Evolutionary conservation across 148 eudicot genomes (phyloP), one percentile per base, ranked within the genome.

Genomic region (Vaccinium darrowii): DNA sequence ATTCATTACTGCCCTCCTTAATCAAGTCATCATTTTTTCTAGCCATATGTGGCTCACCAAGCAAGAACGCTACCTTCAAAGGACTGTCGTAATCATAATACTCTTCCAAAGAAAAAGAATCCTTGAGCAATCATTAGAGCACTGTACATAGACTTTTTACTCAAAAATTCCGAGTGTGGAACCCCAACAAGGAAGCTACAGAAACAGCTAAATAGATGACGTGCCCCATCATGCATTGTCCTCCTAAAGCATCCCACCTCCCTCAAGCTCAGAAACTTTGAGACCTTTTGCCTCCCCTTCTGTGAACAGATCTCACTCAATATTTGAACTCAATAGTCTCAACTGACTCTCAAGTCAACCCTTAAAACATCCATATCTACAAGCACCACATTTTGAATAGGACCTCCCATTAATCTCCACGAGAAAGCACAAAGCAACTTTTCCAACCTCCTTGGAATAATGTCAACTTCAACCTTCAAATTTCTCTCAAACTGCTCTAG

Each of bases 401-500:
- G 7, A 74, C 19, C 18, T 39, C 19, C 51, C 77, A 15, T 74
- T 16, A 1, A 23, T 3, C 11, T 39, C n/a, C 12, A 7, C 77
- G 0, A 74, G 50, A 33, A 74, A 74, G 7, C 50, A 36, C 50
- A 36, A 36, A 33, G 13, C 19, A 74, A 16, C 51, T 15, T 74
- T 74, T 36, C 77, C 77, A 36, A 39, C 18, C 50, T 74, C 77
- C 77, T 74, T 39, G 52, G 15, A 76, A 21, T 21, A n/a, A 21
- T 49, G 25, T 33, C 79, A 19, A 47, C 21, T 49, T 56, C 56
- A 43, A 43, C 79, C 56, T 49, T 43, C 79, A 74, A 43, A 74
- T 74, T 43, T 18, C 78, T 76, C 54, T 76, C 54, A 76, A 76
- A 47, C 79, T 3, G 23, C 79, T 73, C 50, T 33, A 73, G 50